Evolutionary conservation across 192 early-diverging fungal species (phyloP), one percentile per base, ranked within the genome.

Genomic region (Thamnidium elegans): DNA sequence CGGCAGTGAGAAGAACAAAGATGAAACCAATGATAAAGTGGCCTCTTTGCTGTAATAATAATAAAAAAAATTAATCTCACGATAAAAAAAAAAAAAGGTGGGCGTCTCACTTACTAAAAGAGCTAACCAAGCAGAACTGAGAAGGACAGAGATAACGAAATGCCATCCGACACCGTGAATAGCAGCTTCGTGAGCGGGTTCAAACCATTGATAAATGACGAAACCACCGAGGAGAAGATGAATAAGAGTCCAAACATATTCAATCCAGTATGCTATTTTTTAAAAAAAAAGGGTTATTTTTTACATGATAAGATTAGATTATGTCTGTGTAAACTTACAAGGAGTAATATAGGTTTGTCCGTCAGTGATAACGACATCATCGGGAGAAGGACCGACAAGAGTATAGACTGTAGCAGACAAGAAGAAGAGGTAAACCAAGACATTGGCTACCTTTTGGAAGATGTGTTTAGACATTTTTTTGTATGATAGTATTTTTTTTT

Each of bases 341-440:
- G 88, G 86, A 30, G 84, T 86, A 17, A 89, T 76, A 62, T 84
- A 89, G 17, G 87, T 88, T 50, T 65, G 52, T 51, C 86, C 79
- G n/a, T 67, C 51, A 17, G 52, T 59, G 44, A 67, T 68, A 60
- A 76, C 66, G 19, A 58, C 52, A 19, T 62, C 65, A 52, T 70
- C 62, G 46, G 67, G 56, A 62, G 78, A 61, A 50, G 80, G 79
- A 11, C 73, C 77, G 48, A 78, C 74, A 56, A 78, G 71, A 3
- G 70, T 75, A 70, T 82, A 86, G 50, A 88, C 59, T 58, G 78
- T 81, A 31, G 81, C 79, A 17, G 77, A 78, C 46, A 88, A 52
- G 77, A 88, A 82, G 71, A 82, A 83, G 68, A 88, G 36, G 67
- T 84, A 88, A 30, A 84, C 84, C 32, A 86, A 39, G 50, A 85